These are phyloP conservation scores for Chytriomyces hyalinus DNA, from an alignment of 192 early-diverging fungal species.

Conservation along the genomic window DNA sequence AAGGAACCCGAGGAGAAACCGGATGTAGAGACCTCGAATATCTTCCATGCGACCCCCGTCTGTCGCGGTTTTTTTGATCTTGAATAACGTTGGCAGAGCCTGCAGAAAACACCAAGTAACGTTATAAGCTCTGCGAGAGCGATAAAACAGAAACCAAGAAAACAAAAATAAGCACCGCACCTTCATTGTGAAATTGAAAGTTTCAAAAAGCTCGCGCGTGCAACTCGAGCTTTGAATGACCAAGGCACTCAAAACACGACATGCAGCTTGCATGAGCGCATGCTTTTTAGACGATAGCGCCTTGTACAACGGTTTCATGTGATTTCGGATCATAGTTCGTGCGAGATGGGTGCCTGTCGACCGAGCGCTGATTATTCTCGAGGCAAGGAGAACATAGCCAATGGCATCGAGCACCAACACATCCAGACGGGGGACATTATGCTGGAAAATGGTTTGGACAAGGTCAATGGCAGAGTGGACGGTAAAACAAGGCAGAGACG, in stretches of 20 bases:
- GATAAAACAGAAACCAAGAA: neutral
- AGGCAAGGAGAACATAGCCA: slow-evolving; percentile 59
- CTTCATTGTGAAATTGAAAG: slow-evolving; percentile 78
- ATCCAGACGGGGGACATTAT: slow-evolving; percentile 60
- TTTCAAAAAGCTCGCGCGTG: slow-evolving; percentile 68
- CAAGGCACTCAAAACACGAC: slow-evolving; percentile 68
- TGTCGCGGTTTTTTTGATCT: slow-evolving; percentile 46
- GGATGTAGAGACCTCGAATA: slow-evolving; percentile 72
- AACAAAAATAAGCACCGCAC: slow-evolving; percentile 15
- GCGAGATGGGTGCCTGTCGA: slow-evolving; percentile 47
- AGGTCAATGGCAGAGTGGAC: neutral
- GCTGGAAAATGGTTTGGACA: slow-evolving; percentile 26
- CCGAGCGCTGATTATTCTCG: slow-evolving; percentile 48
- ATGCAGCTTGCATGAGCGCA: slow-evolving; percentile 64
- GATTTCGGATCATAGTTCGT: slow-evolving; percentile 63
- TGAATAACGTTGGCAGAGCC: slow-evolving; percentile 38
- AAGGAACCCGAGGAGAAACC: slow-evolving; percentile 82
- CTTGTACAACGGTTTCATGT: slow-evolving; percentile 70
- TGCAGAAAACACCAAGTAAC: neutral
- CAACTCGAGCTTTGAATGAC: slow-evolving; percentile 60
- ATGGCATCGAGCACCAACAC: slow-evolving; percentile 64
- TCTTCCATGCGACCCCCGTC: slow-evolving; percentile 54
- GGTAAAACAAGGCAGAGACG: neutral
- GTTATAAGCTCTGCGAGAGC: neutral
- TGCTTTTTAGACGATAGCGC: slow-evolving; percentile 65